phyloP scores from a whole-genome alignment of 2,329 filamentous ascomycete species.

The Dactylellina parvicollis region DNA sequence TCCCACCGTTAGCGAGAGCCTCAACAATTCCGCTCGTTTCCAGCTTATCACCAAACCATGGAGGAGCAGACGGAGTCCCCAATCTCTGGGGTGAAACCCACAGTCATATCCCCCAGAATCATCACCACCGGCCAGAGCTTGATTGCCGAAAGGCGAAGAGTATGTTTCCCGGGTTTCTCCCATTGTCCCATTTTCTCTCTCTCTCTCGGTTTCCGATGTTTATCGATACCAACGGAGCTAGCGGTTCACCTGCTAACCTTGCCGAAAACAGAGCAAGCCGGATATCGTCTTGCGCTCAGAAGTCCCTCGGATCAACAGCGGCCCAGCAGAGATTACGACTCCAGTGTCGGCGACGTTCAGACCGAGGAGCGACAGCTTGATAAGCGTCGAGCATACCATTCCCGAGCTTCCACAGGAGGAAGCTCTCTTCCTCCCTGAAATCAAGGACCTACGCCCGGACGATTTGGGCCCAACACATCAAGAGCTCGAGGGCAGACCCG shows the following conservation, averaged over 20 bases:
- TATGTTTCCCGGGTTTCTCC: constrained; percentile 1
- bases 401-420: constrained; percentile 46
- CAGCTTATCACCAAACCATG: constrained; percentile 10
- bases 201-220: background rate
- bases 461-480: constrained; percentile 33
- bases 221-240: background rate
- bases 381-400: constrained; percentile 48
- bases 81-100: constrained; percentile 51
- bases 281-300: constrained; percentile 51
- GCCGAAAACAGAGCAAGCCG: constrained; percentile 38
- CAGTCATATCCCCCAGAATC: constrained; percentile 22
- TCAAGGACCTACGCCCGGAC: constrained; percentile 36
- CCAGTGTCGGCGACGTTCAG: constrained; percentile 51
- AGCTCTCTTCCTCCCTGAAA: constrained; percentile 34
- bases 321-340: constrained; percentile 50
- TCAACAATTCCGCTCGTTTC: background rate
- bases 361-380: constrained; percentile 39
- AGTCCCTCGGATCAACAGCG: constrained; percentile 41
- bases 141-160: constrained; percentile 44
- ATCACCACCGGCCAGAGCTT: constrained; percentile 42
- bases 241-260: constrained; percentile 1
- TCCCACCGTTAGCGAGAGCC: constrained; percentile 16
- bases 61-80: constrained; percentile 47
- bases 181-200: background rate
- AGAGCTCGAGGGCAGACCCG: constrained; percentile 34